Percentiles rank a stretch among this genome's conserved stretches.
phyloP scores from a whole-genome alignment of 2,329 filamentous ascomycete species.

The Clarireedia paspali region DNA sequence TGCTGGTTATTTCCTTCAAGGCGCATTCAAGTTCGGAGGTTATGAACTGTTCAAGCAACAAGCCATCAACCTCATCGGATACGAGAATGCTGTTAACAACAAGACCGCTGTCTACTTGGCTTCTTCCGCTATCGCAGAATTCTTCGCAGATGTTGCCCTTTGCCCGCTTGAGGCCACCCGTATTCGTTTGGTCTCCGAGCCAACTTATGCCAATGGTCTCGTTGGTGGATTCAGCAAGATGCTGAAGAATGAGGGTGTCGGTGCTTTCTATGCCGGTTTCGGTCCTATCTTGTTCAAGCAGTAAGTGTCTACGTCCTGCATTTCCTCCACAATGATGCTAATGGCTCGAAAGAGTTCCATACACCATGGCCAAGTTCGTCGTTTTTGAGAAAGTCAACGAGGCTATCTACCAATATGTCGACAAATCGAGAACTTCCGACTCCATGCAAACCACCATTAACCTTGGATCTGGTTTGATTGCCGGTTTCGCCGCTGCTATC shows the following conservation, averaged over 20 bases:
- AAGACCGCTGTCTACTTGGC: constrained; percentile 75
- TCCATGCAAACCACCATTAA: constrained; percentile 72
- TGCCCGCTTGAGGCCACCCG: constrained; percentile 90
- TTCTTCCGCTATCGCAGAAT: constrained; percentile 56
- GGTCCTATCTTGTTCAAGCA: constrained; percentile 80
- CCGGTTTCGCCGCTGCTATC: constrained; percentile 79
- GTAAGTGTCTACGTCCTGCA: constrained; percentile 35
- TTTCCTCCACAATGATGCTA: not conserved
- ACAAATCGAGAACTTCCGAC: constrained; percentile 63
- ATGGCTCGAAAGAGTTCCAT: constrained; percentile 55
- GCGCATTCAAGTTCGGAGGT: constrained; percentile 87
- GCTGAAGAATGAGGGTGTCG: constrained; percentile 70
- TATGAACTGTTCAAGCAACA: constrained; percentile 97
- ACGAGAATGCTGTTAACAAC: constrained; percentile 71
- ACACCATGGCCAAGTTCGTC: constrained; percentile 94
- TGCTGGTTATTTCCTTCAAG: constrained; percentile 90
- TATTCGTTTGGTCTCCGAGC: constrained; percentile 87
- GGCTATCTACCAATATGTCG: constrained; percentile 57
- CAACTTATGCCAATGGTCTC: constrained; percentile 75
- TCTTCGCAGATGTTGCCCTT: constrained; percentile 73
- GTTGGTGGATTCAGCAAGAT: constrained; percentile 78
- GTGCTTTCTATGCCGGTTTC: constrained; percentile 87
- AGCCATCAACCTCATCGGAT: constrained; percentile 71
- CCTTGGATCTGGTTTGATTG: constrained; percentile 68
- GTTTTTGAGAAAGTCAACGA: constrained; percentile 86